A percentile compares a stretch with the other conserved stretches of the same genome.
Conservation (phyloP, 2,329 filamentous ascomycete genomes). For the Arthrobotrys musiformis region DNA sequence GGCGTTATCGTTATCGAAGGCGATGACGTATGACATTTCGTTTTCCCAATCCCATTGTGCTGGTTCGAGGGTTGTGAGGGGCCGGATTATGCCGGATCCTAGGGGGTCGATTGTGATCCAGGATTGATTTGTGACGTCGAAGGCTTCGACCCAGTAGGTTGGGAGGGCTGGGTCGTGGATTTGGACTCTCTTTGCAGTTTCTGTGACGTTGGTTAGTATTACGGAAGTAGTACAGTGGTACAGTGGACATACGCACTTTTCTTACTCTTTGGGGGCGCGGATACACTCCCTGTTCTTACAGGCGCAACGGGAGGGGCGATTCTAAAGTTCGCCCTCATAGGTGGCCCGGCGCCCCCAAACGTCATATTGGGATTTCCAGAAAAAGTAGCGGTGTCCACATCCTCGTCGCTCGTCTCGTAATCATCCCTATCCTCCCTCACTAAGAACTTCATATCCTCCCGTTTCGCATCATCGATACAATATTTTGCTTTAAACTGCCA, state of each 20-base stretch:
- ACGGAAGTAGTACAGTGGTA: neutral
- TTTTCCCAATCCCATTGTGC: constrained; percentile 80
- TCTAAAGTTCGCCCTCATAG: constrained; percentile 37
- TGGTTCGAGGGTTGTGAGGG: constrained; percentile 81
- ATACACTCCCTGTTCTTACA: constrained; percentile 7
- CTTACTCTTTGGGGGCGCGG: constrained; percentile 3
- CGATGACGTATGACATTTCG: constrained; percentile 82
- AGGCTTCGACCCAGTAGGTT: constrained; percentile 93
- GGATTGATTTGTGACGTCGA: constrained; percentile 85
- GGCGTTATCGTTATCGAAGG: constrained; percentile 76
- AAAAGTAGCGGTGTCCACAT: constrained; percentile 14
- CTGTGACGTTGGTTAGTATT: constrained; percentile 44
- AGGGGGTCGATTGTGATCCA: constrained; percentile 90
- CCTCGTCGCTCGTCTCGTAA: constrained; percentile 45
- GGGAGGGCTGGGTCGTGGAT: constrained; percentile 80
- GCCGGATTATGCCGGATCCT: constrained; percentile 81
- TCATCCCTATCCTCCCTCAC: constrained; percentile 55
- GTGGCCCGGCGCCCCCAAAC: constrained; percentile 52
- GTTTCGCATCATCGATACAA: constrained; percentile 38
- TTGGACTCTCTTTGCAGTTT: constrained; percentile 61
- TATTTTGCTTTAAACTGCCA: constrained; percentile 52
- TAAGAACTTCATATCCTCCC: constrained; percentile 21
- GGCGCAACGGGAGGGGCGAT: constrained; percentile 32
- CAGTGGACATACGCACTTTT: constrained; percentile 16
- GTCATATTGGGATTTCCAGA: constrained; percentile 43